phyloP scores from a whole-genome alignment of 2,329 filamentous ascomycete species.

The Akanthomyces lecanii region DNA sequence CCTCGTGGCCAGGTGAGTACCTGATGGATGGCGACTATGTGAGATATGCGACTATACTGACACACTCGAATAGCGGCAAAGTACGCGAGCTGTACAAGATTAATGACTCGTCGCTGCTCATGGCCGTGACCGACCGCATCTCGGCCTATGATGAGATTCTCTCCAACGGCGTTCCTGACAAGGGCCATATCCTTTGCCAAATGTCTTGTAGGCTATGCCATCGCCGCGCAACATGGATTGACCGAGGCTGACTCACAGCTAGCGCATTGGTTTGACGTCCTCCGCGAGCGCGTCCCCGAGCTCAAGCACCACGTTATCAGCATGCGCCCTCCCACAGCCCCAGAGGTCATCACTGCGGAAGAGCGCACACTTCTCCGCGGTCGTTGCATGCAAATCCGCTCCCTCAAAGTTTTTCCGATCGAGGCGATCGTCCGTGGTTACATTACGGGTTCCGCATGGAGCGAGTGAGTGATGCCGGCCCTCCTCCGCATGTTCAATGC shows the following conservation, averaged over 20 bases:
- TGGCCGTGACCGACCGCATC: constrained; percentile 84
- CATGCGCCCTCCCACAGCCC: constrained; percentile 35
- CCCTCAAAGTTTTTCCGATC: constrained; percentile 69
- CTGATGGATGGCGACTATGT: too few relatives aligned
- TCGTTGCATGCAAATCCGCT: constrained; percentile 74
- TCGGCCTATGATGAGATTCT: constrained; percentile 94
- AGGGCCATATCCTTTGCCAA: constrained; percentile 48
- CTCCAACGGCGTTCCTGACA: constrained; percentile 59
- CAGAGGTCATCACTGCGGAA: constrained; percentile 29
- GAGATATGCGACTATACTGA: not conserved
- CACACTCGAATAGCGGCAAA: constrained; percentile 45
- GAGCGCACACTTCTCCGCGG: constrained; percentile 53
- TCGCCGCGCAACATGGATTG: not conserved
- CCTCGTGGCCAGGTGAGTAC: constrained; percentile 13
- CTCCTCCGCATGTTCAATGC: not conserved
- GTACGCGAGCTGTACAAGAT: constrained; percentile 78
- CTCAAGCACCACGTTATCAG: constrained; percentile 51
- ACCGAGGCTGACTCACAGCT: constrained; percentile 19
- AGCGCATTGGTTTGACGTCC: constrained; percentile 52
- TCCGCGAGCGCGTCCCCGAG: constrained; percentile 40
- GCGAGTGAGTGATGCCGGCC: constrained; percentile 44
- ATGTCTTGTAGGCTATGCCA: constrained; percentile 25
- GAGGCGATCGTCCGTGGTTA: constrained; percentile 67
- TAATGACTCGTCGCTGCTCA: constrained; percentile 65
- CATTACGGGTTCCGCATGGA: constrained; percentile 80